These are phyloP conservation scores for Apiospora hydei DNA, from an alignment of 2,329 filamentous ascomycete species.

Conservation along the genomic window DNA sequence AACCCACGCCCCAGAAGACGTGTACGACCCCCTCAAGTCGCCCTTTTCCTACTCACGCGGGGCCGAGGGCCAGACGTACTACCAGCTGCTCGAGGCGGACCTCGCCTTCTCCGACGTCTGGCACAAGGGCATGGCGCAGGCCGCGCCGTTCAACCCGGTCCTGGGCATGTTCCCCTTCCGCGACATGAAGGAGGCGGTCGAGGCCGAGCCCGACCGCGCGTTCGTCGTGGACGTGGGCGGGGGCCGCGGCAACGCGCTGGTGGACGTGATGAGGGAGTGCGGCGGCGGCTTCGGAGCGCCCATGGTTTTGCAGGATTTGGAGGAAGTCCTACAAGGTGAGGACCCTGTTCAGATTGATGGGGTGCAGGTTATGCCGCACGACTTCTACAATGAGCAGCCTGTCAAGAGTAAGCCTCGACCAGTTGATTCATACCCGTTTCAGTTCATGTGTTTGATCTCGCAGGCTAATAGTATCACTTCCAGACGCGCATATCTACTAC, in stretches of 20 bases:
- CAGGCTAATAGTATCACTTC: not conserved
- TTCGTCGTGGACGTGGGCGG: slow-evolving; percentile 44
- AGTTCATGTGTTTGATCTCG: not conserved
- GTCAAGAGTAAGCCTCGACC: slow-evolving; percentile 12
- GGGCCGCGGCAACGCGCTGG: slow-evolving; percentile 41
- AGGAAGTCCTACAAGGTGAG: slow-evolving; percentile 42
- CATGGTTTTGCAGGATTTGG: slow-evolving; percentile 44
- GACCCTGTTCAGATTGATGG: slow-evolving; percentile 20
- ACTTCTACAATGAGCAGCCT: slow-evolving; percentile 21
- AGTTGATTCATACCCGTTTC: not conserved
- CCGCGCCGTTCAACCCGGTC: slow-evolving; percentile 44
- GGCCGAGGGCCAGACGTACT: slow-evolving; percentile 45
- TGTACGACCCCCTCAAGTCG: slow-evolving; percentile 43
- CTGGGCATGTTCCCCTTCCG: slow-evolving; percentile 46
- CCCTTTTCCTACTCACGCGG: slow-evolving; percentile 43
- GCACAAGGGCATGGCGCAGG: slow-evolving; percentile 42
- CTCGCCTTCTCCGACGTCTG: slow-evolving; percentile 42
- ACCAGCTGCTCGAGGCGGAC: slow-evolving; percentile 42
- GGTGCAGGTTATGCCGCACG: slow-evolving; percentile 1
- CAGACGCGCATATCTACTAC: slow-evolving; percentile 22
- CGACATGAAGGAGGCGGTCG: slow-evolving; percentile 39
- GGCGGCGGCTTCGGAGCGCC: slow-evolving; percentile 36
- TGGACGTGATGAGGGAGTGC: slow-evolving; percentile 40
- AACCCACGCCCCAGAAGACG: slow-evolving; percentile 40
- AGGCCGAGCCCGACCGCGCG: slow-evolving; percentile 39